These are phyloP conservation scores for Lactarius evosmus DNA, from an alignment of 768 basidiomycete genomes.

Conservation along the genomic window DNA sequence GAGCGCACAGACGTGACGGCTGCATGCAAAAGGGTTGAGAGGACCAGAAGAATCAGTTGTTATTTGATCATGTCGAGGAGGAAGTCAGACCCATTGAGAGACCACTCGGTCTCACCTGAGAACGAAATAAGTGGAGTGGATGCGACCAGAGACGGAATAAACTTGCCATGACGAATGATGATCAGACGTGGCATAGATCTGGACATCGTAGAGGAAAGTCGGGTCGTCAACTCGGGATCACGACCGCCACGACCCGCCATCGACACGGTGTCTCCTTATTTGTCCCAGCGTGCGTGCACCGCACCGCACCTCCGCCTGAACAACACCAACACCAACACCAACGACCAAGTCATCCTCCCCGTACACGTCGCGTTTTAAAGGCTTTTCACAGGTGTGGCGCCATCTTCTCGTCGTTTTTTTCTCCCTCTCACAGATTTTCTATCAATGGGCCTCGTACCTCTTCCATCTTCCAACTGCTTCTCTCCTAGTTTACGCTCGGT, in stretches of 20 bases:
- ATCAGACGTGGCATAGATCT: slow-evolving; percentile 49
- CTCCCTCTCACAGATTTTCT: not conserved
- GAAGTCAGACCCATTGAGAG: slow-evolving; percentile 65
- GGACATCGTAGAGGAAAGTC: slow-evolving; percentile 7
- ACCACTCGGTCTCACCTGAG: slow-evolving; percentile 92
- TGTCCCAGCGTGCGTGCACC: slow-evolving; percentile 23
- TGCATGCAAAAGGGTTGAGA: slow-evolving; percentile 32
- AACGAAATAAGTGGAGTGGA: not conserved
- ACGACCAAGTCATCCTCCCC: not conserved
- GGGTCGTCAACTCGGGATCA: not conserved
- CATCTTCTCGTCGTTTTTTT: not conserved
- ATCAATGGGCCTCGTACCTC: not conserved
- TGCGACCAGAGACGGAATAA: not conserved
- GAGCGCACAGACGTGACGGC: slow-evolving; percentile 54
- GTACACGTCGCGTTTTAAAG: not conserved
- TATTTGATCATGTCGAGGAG: not conserved
- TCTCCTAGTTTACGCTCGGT: slow-evolving; percentile 1
- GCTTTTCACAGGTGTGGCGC: slow-evolving; percentile 1
- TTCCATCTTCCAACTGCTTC: not conserved
- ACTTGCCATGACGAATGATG: slow-evolving; percentile 49
- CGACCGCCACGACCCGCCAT: not conserved
- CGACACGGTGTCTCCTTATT: slow-evolving; percentile 21
- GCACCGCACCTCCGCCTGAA: slow-evolving; percentile 11
- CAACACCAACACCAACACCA: slow-evolving; percentile 13
- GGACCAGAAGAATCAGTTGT: not conserved